These are phyloP conservation scores for Hypoxylon fragiforme DNA, from an alignment of 495 filamentous ascomycete species.

Conservation along the genomic window DNA sequence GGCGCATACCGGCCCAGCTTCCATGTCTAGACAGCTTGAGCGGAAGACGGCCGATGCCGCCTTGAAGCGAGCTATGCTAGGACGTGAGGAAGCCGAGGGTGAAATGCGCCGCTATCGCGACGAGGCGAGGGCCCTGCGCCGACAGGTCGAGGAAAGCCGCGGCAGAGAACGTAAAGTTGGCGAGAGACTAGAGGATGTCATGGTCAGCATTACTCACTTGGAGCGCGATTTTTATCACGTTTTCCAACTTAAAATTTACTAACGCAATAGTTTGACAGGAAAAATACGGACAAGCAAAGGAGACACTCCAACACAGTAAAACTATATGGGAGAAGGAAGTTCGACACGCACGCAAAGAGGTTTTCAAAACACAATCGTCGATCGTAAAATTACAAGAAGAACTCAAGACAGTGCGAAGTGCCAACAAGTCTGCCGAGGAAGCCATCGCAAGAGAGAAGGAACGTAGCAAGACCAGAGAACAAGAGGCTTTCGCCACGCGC, in stretches of 20 bases:
- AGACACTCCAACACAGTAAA: conserved; percentile 72
- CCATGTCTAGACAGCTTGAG: conserved; percentile 63
- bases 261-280: conserved; percentile 53
- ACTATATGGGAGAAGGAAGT: conserved; percentile 84
- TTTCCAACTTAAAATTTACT: no score
- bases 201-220: conserved; percentile 52
- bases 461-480: conserved; percentile 58
- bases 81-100: conserved; percentile 79
- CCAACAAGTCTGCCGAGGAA: conserved; percentile 45
- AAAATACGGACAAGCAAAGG: conserved; percentile 73
- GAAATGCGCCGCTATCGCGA: conserved; percentile 65
- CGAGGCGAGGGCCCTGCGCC: conserved; percentile 55
- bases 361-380: conserved; percentile 76
- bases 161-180: conserved; percentile 73
- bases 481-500: conserved; percentile 76
- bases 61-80: conserved; percentile 77
- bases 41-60: conserved; percentile 69
- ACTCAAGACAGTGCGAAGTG: conserved; percentile 66
- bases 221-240: neutral
- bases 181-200: conserved; percentile 74
- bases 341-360: conserved; percentile 77
- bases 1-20: conserved; percentile 41
- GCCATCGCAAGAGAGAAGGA: conserved; percentile 52
- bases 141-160: conserved; percentile 68
- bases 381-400: conserved; percentile 83